Evolutionary conservation across 371 early-diverging fungal species (phyloP).

Genomic region (Mortierella sp.): DNA sequence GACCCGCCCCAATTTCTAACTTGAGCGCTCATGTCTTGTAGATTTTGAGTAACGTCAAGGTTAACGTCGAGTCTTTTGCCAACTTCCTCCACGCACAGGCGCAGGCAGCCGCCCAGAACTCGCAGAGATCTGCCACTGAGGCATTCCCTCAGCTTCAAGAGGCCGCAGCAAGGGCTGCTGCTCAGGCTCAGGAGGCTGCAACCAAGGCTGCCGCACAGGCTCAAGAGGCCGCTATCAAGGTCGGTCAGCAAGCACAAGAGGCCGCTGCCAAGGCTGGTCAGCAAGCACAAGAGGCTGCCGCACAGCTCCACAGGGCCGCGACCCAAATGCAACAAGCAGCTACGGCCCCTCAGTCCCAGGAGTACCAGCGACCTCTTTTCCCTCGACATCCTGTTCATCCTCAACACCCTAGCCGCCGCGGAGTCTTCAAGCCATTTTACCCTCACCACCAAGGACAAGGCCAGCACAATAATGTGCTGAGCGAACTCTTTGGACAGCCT

Average conservation of each 20-base stretch:
- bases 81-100: conserved; percentile 29
- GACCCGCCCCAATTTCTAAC: background rate
- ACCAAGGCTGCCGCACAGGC: conserved; percentile 18
- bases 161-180: conserved; percentile 20
- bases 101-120: conserved; percentile 31
- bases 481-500: background rate
- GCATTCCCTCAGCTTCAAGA: conserved; percentile 21
- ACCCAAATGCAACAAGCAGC: background rate
- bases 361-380: conserved; percentile 1
- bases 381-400: background rate
- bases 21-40: background rate
- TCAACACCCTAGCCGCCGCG: background rate
- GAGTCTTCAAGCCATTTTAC: conserved; percentile 11
- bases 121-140: conserved; percentile 23
- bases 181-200: conserved; percentile 31
- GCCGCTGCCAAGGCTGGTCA: background rate
- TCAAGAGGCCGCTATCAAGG: conserved; percentile 4
- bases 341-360: background rate
- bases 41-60: conserved; percentile 33
- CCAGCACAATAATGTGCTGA: background rate
- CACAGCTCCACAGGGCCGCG: conserved; percentile 6
- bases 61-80: conserved; percentile 40
- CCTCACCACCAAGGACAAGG: conserved; percentile 11
- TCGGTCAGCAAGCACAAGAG: background rate
- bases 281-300: conserved; percentile 7